Conservation (phyloP, 768 basidiomycete genomes). For the Dacryopinax primogenitus region DNA sequence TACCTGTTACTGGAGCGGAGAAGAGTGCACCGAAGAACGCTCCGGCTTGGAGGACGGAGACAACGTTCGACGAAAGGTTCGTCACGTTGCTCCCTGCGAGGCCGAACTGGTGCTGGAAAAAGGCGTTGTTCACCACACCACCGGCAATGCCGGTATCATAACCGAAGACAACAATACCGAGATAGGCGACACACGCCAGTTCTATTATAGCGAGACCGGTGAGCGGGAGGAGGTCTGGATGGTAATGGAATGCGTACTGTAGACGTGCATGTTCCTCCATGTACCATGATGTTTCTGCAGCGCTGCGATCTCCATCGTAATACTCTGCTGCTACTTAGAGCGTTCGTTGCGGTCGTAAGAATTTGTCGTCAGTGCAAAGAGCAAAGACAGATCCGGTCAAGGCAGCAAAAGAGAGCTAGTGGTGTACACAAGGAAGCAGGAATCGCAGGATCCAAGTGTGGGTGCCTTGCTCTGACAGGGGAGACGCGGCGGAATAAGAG, state of each 20-base stretch:
- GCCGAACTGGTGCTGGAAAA: slow-evolving; percentile 53
- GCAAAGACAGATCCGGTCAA: neutral
- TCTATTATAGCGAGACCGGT: slow-evolving; percentile 29
- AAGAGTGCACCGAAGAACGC: slow-evolving; percentile 78
- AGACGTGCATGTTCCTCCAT: slow-evolving; percentile 52
- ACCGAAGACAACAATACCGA: slow-evolving; percentile 73
- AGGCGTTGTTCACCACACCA: slow-evolving; percentile 51
- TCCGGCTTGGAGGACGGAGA: slow-evolving; percentile 75
- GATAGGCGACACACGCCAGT: slow-evolving; percentile 60
- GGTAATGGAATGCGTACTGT: slow-evolving; percentile 36
- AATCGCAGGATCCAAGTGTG: too few species aligned
- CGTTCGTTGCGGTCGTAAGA: neutral
- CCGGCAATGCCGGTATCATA: slow-evolving; percentile 65
- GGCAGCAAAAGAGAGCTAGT: too few species aligned
- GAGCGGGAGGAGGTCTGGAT: neutral
- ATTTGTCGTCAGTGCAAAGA: neutral
- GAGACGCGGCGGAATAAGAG: neutral
- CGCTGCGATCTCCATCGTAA: neutral
- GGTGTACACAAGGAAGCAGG: too few species aligned
- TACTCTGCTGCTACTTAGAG: neutral
- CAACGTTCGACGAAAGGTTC: slow-evolving; percentile 60
- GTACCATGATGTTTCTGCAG: neutral
- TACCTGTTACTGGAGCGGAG: slow-evolving; percentile 57
- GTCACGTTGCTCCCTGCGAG: slow-evolving; percentile 29
- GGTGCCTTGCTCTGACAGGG: neutral